These are phyloP conservation scores for Coemansia sp. DNA, from an alignment of 192 early-diverging fungal species.

Conservation along the genomic window DNA sequence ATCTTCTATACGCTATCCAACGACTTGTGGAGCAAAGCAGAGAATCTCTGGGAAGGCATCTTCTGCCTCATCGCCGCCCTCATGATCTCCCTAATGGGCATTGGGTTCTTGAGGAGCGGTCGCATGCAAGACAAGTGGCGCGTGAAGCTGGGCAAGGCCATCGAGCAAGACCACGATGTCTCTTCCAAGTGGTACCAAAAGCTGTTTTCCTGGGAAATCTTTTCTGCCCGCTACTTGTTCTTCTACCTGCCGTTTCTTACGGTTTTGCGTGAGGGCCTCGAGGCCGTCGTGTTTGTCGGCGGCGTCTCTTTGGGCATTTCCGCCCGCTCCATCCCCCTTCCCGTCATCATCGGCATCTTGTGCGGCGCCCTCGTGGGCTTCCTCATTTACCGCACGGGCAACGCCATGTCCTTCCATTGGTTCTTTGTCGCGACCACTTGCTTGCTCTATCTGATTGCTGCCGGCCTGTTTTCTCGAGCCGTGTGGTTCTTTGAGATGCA, in stretches of 20 bases:
- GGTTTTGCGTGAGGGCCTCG: slow-evolving; percentile 82
- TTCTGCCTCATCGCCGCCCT: slow-evolving; percentile 75
- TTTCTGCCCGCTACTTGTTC: slow-evolving; percentile 63
- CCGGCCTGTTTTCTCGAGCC: slow-evolving; percentile 71
- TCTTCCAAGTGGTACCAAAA: slow-evolving; percentile 26
- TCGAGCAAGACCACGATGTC: slow-evolving; percentile 37
- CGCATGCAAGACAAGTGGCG: slow-evolving; percentile 79
- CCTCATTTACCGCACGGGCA: slow-evolving; percentile 70
- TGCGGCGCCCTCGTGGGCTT: slow-evolving; percentile 69
- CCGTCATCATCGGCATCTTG: slow-evolving; percentile 69
- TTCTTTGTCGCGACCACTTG: slow-evolving; percentile 75
- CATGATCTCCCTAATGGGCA: slow-evolving; percentile 76
- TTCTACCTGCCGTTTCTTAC: slow-evolving; percentile 83
- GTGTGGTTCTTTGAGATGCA: slow-evolving; percentile 68
- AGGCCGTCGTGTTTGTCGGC: slow-evolving; percentile 86
- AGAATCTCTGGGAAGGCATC: slow-evolving; percentile 80
- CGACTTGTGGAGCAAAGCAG: slow-evolving; percentile 61
- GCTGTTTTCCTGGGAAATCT: slow-evolving; percentile 36
- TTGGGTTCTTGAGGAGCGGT: slow-evolving; percentile 75
- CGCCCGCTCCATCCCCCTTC: slow-evolving; percentile 73
- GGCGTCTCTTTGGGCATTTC: slow-evolving; percentile 70
- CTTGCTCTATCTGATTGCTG: slow-evolving; percentile 76
- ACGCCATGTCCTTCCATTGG: slow-evolving; percentile 65
- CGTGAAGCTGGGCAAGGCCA: slow-evolving; percentile 55
- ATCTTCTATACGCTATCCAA: slow-evolving; percentile 64